These are phyloP conservation scores for Mycena leptocephala DNA, from an alignment of 768 basidiomycete species.

Conservation along the genomic window DNA sequence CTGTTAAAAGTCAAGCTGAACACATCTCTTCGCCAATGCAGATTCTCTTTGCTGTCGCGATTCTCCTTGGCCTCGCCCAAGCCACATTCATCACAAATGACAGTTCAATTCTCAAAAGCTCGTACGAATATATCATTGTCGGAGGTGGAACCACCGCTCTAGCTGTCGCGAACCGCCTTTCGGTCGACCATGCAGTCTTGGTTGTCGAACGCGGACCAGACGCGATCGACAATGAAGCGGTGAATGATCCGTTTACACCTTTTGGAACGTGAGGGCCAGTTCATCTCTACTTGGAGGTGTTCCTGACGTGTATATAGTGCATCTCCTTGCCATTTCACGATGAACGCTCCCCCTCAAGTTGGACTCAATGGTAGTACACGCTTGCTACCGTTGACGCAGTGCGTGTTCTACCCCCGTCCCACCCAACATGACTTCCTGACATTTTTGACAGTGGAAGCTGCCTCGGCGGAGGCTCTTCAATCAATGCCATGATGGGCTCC, in stretches of 20 bases:
- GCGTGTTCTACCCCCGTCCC: not conserved
- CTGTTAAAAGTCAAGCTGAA: too few species aligned
- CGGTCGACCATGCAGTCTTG: constrained; percentile 36
- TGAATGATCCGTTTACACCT: constrained; percentile 28
- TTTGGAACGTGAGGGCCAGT: constrained; percentile 18
- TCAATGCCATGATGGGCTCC: constrained; percentile 47
- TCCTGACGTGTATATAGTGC: not conserved
- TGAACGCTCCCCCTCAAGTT: constrained; percentile 27
- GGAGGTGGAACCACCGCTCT: constrained; percentile 40
- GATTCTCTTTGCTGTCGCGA: not conserved
- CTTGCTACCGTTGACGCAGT: constrained; percentile 14
- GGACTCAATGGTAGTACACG: constrained; percentile 21
- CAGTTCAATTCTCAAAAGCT: constrained; percentile 1
- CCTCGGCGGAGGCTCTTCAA: constrained; percentile 45
- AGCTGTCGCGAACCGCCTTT: constrained; percentile 42
- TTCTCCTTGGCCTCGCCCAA: constrained; percentile 1
- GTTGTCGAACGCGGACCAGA: constrained; percentile 51
- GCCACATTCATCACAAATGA: constrained; percentile 35
- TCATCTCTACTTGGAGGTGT: not conserved
- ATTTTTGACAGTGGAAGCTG: constrained; percentile 32
- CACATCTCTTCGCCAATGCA: too few species aligned
- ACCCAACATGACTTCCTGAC: not conserved
- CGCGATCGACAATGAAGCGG: constrained; percentile 18
- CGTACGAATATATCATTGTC: constrained; percentile 36
- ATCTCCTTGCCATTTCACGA: not conserved